These are phyloP conservation scores for Coemansia pectinata DNA, from an alignment of 192 early-diverging fungal species.

Conservation along the genomic window DNA sequence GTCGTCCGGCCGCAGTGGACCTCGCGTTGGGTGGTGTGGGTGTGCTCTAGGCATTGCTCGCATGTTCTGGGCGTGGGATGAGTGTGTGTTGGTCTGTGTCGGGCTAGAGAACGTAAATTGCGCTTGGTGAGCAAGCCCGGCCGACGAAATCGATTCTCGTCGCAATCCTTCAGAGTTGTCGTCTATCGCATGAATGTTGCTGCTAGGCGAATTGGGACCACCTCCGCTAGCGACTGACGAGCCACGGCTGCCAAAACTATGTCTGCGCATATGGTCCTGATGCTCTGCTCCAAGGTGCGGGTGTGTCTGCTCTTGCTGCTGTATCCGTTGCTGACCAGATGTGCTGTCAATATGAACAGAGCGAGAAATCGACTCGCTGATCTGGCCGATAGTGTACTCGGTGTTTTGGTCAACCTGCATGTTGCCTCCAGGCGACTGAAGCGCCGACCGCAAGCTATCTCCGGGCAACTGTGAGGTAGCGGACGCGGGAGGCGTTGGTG, in stretches of 20 bases:
- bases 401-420: constrained; percentile 1
- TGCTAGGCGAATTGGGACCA: constrained; percentile 6
- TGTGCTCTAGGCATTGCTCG: background rate
- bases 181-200: background rate
- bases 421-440: background rate
- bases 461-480: background rate
- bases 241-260: constrained; percentile 10
- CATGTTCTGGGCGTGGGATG: background rate
- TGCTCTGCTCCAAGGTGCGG: no score
- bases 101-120: constrained; percentile 42
- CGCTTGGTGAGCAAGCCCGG: constrained; percentile 35
- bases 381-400: constrained; percentile 4
- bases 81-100: background rate
- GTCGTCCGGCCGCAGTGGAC: background rate
- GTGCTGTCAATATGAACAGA: background rate
- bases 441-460: background rate
- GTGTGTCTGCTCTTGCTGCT: background rate
- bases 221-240: constrained; percentile 7
- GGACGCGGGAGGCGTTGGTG: background rate
- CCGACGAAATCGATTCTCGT: constrained; percentile 24
- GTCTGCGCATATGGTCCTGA: background rate
- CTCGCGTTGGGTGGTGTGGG: background rate
- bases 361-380: constrained; percentile 8
- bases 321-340: background rate
- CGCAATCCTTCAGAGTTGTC: background rate